Percentiles rank a stretch among this genome's conserved stretches.
These are phyloP conservation scores for Penicillium herquei DNA, from an alignment of 495 filamentous ascomycete genomes.

Conservation along the genomic window DNA sequence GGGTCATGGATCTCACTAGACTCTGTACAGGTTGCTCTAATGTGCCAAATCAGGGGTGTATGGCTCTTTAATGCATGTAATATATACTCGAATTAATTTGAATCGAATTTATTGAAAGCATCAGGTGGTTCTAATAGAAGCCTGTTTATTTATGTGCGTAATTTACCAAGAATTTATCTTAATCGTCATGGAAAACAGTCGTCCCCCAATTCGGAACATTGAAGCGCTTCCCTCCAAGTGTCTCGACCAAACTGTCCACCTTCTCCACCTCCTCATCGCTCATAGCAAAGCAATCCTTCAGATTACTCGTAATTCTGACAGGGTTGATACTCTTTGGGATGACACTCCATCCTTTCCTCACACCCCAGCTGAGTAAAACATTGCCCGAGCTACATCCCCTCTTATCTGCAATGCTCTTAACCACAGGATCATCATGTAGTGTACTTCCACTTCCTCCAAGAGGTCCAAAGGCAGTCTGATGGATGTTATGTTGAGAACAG, in stretches of 20 bases:
- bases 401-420: constrained; percentile 49
- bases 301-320: constrained; percentile 47
- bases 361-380: constrained; percentile 59
- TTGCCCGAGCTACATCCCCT: constrained; percentile 58
- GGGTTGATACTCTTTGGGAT: constrained; percentile 59
- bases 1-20: too few species aligned
- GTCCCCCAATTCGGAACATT: constrained; percentile 31
- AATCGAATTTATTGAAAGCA: too few species aligned
- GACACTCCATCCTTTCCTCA: constrained; percentile 55
- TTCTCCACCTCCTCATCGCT: constrained; percentile 46
- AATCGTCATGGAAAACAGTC: constrained; percentile 27
- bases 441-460: constrained; percentile 49
- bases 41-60: too few species aligned
- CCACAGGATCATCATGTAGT: constrained; percentile 54
- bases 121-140: too few species aligned
- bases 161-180: neutral
- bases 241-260: constrained; percentile 40
- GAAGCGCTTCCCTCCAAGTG: constrained; percentile 24
- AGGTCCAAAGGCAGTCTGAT: constrained; percentile 63
- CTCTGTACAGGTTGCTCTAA: too few species aligned
- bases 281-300: constrained; percentile 54
- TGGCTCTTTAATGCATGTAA: too few species aligned
- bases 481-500: constrained; percentile 52
- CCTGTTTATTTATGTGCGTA: too few species aligned
- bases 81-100: too few species aligned